Evolutionary conservation across 345 rosid genomes (phyloP).

Genomic region (Mangifera indica): DNA sequence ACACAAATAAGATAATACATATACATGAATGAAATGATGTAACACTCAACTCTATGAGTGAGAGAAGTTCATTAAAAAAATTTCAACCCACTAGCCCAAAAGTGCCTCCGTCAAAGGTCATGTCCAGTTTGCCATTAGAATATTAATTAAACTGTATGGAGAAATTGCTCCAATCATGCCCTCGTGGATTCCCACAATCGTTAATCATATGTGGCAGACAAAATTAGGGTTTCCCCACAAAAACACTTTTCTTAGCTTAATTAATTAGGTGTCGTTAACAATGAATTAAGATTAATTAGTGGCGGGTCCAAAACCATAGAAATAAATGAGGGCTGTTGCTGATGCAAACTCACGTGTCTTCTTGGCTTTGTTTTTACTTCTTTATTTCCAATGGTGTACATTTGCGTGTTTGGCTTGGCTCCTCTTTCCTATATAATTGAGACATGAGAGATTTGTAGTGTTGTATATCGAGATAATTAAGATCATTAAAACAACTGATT

Average conservation of each 20-base stretch:
- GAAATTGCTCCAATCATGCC: constrained; percentile 37
- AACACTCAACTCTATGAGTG: background rate
- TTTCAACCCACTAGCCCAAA: constrained; percentile 21
- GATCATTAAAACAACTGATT: constrained; percentile 2
- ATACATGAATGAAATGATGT: constrained; percentile 14
- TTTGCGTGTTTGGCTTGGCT: background rate
- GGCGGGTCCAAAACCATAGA: constrained; percentile 28
- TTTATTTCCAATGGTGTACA: too few species aligned
- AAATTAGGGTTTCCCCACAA: constrained; percentile 47
- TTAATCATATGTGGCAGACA: constrained; percentile 55
- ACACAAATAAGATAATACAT: too few species aligned
- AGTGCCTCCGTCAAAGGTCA: constrained; percentile 14
- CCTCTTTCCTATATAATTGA: background rate
- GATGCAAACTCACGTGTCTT: constrained; percentile 12
- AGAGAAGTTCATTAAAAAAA: background rate
- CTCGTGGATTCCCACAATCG: constrained; percentile 39
- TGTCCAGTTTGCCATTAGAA: constrained; percentile 6
- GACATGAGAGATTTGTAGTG: background rate
- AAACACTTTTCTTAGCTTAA: background rate
- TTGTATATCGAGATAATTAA: background rate
- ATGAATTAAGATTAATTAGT: constrained; percentile 24
- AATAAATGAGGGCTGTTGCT: constrained; percentile 9
- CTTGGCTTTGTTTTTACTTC: background rate
- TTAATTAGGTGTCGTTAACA: constrained; percentile 2
- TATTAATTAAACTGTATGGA: background rate